Conservation (phyloP, 192 early-diverging fungal species). For the Linnemannia schmuckeri region DNA sequence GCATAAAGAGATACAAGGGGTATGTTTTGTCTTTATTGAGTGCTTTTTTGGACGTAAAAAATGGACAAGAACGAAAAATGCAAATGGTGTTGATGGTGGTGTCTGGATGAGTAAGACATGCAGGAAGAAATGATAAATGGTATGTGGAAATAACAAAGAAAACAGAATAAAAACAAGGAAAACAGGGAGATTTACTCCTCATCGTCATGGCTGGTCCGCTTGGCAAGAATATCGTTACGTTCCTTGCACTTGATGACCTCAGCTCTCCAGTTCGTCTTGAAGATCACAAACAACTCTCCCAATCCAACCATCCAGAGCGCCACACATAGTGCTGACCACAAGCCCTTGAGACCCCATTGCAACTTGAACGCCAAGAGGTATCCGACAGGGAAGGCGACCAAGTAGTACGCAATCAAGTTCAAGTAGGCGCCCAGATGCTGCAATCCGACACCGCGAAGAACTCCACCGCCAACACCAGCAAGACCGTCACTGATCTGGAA, state of each 20-base stretch:
- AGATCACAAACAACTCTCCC: constrained; percentile 52
- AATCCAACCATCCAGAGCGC: constrained; percentile 60
- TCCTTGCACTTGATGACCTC: constrained; percentile 51
- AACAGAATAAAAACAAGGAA: neutral
- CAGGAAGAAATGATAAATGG: neutral
- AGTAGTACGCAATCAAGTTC: constrained; percentile 75
- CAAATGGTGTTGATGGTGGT: neutral
- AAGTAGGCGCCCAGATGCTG: constrained; percentile 75
- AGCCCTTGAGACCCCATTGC: constrained; percentile 68
- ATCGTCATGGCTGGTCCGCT: neutral
- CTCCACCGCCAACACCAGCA: constrained; percentile 73
- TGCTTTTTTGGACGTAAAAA: neutral
- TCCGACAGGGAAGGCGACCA: constrained; percentile 76
- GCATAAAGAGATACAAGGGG: too few relatives aligned
- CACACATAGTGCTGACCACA: constrained; percentile 72
- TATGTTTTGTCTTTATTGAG: too few relatives aligned
- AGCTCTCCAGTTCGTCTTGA: constrained; percentile 51
- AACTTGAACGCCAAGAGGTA: constrained; percentile 68
- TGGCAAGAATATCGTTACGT: constrained; percentile 37
- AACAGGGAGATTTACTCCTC: neutral
- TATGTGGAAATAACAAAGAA: neutral
- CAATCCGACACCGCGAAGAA: constrained; percentile 82
- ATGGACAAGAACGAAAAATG: neutral
- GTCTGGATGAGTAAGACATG: too few relatives aligned
- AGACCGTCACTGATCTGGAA: constrained; percentile 82